Base-by-base conservation (phyloP, 306 rosid genomes). In the Vigna nakashimae region DNA sequence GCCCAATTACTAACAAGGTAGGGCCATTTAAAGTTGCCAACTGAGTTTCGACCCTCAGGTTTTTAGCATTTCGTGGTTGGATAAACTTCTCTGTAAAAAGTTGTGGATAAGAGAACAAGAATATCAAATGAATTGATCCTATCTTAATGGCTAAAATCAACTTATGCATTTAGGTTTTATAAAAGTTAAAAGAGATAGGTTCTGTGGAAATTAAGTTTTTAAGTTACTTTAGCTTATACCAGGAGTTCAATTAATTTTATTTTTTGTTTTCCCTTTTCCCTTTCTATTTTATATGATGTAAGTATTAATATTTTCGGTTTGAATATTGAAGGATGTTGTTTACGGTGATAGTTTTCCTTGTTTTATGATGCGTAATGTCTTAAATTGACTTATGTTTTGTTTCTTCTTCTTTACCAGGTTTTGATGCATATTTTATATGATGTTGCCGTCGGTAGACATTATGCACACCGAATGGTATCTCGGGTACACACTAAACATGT, bases 1-100 rank as follows among this genome's bases (percentile, higher is more conserved):
- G 22, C 22, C 22, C 22, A 20, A 0, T 20, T 20, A 20, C 22
- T 20, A 20, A 20, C 22, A 20, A 20, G 22, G 22, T 20, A 20
- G 22, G 22, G 1, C 22, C 22, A 20, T 20, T 20, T 20, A 20
- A 20, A 20, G 22, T 20, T 20, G 22, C 22, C 22, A 20, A 20
- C 22, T 20, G 1, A 20, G 92, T 60, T 90, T 94, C 65, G 22
- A 90, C 9, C 18, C 70, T 12, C 83, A 89, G 97, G 94, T 91
- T 60, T 65, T 22, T 24, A n/a, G 7, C 4, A 4, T 13, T 36
- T 12, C 7, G 1, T 17, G 16, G 67, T 14, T 63, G 17, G 12
- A 28, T 14, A 13, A 26, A 28, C 10, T 59, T 59, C 11, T 15
- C 2, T 3, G 0, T 3, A 3, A 15, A 30, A 2, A 6, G 22